Conservation (phyloP, 306 rosid species). For the Dryas drummondii region DNA sequence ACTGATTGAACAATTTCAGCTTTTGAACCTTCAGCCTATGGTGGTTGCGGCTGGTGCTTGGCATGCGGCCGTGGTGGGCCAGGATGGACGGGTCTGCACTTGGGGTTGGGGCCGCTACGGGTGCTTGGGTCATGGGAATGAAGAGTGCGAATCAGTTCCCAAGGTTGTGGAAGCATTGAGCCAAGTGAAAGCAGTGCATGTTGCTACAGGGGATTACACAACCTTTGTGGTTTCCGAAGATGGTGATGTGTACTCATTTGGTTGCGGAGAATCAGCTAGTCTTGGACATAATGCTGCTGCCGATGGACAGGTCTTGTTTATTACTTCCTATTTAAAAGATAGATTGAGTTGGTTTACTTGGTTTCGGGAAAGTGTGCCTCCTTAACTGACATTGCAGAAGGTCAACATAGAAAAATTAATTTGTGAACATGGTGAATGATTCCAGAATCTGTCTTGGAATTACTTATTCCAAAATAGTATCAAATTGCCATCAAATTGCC, state of each 20-base stretch:
- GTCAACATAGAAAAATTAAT: neutral
- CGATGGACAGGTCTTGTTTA: slow-evolving; percentile 64
- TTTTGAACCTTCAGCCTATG: slow-evolving; percentile 76
- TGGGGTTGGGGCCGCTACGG: slow-evolving; percentile 99
- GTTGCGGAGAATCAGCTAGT: slow-evolving; percentile 94
- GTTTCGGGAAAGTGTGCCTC: neutral
- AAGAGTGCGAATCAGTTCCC: slow-evolving; percentile 82
- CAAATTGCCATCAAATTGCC: neutral
- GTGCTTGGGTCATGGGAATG: slow-evolving; percentile 94
- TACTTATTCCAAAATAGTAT: neutral
- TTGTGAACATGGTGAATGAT: neutral
- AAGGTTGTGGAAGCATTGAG: slow-evolving; percentile 79
- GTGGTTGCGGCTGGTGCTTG: slow-evolving; percentile 97
- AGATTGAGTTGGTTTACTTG: neutral
- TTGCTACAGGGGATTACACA: slow-evolving; percentile 95
- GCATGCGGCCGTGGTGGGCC: slow-evolving; percentile 98
- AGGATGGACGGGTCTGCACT: slow-evolving; percentile 90
- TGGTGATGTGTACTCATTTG: slow-evolving; percentile 93
- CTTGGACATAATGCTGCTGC: slow-evolving; percentile 67
- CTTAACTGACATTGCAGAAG: neutral
- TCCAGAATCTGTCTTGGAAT: neutral
- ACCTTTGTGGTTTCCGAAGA: slow-evolving; percentile 76
- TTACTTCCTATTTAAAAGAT: slow-evolving; percentile 9
- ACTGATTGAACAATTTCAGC: slow-evolving; percentile 64
- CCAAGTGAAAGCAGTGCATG: slow-evolving; percentile 75